A percentile compares a stretch with the other conserved stretches of the same genome.
Conservation (phyloP, 768 basidiomycete genomes). For the Suillus cothurnatus region DNA sequence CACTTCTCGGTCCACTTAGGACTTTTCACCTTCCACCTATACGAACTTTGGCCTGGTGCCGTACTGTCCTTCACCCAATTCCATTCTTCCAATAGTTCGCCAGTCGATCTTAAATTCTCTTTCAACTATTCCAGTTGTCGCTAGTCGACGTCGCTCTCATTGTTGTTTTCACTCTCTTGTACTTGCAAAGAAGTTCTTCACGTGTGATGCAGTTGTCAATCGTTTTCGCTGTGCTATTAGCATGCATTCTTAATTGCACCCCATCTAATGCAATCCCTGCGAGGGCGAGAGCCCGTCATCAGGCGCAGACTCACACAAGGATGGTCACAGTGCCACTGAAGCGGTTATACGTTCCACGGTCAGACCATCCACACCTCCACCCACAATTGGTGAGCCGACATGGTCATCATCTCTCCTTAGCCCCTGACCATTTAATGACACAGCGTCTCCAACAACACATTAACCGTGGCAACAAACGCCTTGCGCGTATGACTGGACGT, state of each 20-base stretch:
- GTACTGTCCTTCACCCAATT: background rate
- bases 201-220: slow-evolving; percentile 56
- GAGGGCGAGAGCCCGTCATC: slow-evolving; percentile 11
- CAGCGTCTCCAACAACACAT: slow-evolving; percentile 72
- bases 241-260: slow-evolving; percentile 49
- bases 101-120: slow-evolving; percentile 16
- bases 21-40: background rate
- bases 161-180: background rate
- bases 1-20: background rate
- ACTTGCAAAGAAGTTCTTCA: background rate
- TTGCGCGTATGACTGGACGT: slow-evolving; percentile 70
- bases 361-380: slow-evolving; percentile 41
- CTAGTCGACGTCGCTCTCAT: slow-evolving; percentile 16
- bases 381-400: slow-evolving; percentile 43
- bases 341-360: slow-evolving; percentile 32
- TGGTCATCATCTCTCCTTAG: background rate
- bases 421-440: slow-evolving; percentile 4
- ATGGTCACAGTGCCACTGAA: slow-evolving; percentile 46
- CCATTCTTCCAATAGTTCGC: slow-evolving; percentile 16
- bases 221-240: slow-evolving; percentile 53
- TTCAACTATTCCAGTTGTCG: slow-evolving; percentile 6
- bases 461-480: slow-evolving; percentile 63
- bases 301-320: slow-evolving; percentile 21
- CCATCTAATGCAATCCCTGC: slow-evolving; percentile 32
- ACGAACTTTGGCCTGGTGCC: background rate